Percentiles rank a stretch among this genome's conserved stretches.
Evolutionary conservation across 2,329 filamentous ascomycete genomes (phyloP).

Genomic region (Aaosphaeria arxii): DNA sequence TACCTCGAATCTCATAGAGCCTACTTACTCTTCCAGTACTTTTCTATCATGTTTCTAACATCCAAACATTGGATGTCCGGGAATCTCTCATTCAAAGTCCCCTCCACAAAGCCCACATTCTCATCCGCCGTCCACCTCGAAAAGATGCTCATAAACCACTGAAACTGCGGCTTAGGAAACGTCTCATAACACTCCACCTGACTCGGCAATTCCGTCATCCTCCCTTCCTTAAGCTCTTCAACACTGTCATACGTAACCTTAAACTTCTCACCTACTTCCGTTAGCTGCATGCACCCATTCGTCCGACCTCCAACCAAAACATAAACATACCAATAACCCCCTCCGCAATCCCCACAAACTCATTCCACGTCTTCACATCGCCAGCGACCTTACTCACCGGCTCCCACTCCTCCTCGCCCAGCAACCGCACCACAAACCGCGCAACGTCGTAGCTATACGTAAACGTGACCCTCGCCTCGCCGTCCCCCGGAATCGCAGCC

Average conservation of each 20-base stretch:
- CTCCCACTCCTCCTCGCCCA: conserved; percentile 31
- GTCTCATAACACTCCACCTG: conserved; percentile 7
- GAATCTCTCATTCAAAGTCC: neutral
- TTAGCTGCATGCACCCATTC: too few species aligned
- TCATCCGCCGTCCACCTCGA: neutral
- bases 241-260: conserved; percentile 11
- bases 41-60: neutral
- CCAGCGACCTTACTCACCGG: conserved; percentile 23
- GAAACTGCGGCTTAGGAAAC: conserved; percentile 11
- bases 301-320: too few species aligned
- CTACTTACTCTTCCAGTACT: neutral
- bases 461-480: conserved; percentile 10
- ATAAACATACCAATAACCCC: conserved; percentile 14
- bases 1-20: too few species aligned
- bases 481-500: conserved; percentile 15
- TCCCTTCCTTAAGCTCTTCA: conserved; percentile 8
- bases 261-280: conserved; percentile 7
- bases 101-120: neutral
- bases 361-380: conserved; percentile 45
- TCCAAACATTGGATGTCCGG: neutral
- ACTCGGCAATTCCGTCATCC: conserved; percentile 15
- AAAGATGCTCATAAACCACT: neutral
- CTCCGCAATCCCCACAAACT: conserved; percentile 44
- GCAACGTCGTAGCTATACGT: conserved; percentile 17
- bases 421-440: conserved; percentile 10